phyloP scores from a whole-genome alignment of 805 yeast species.

The Saturnispora gosingensis region DNA sequence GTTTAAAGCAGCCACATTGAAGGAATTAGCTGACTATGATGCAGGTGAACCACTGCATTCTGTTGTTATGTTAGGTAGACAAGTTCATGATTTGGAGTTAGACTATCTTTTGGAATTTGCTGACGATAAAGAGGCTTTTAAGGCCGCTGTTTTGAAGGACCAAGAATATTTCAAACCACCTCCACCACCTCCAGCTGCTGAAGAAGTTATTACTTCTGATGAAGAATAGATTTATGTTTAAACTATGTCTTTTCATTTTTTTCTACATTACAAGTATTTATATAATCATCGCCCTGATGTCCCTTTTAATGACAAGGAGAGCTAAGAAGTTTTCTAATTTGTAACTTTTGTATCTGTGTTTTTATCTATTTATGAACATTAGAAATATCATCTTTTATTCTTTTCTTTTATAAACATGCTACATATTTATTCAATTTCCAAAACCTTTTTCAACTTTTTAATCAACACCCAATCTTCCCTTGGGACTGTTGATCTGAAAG shows the following conservation, averaged over 20 bases:
- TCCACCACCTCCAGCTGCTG: constrained; percentile 12
- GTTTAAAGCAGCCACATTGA: constrained; percentile 77
- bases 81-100: constrained; percentile 85
- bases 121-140: constrained; percentile 46
- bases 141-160: constrained; percentile 38
- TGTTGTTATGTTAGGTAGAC: constrained; percentile 81
- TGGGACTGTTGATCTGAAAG: constrained; percentile 88
- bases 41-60: constrained; percentile 95
- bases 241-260: neutral
- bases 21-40: constrained; percentile 71
- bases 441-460: constrained; percentile 77
- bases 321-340: neutral
- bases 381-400: neutral
- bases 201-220: constrained; percentile 12
- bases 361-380: neutral
- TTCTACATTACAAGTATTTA: neutral
- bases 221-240: constrained; percentile 6
- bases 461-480: constrained; percentile 94
- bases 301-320: neutral
- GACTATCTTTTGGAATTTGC: constrained; percentile 77
- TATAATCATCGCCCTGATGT: neutral
- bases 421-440: constrained; percentile 47
- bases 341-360: neutral
- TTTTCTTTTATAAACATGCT: neutral
- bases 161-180: constrained; percentile 55